phyloP scores from a whole-genome alignment of 805 yeast species.

The Ogataea siamensis region DNA sequence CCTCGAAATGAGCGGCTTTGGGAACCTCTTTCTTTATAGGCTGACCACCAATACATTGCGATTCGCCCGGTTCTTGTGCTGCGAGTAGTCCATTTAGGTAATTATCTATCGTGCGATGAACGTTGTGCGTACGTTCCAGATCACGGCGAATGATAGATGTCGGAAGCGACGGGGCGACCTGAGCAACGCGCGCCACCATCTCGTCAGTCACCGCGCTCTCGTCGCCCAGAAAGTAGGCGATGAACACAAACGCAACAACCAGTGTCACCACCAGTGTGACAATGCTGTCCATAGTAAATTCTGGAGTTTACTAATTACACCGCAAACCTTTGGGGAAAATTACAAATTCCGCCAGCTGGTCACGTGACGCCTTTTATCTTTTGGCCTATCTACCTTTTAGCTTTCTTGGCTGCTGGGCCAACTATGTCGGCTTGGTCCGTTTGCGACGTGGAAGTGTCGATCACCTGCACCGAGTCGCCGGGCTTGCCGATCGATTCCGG shows the following conservation, averaged over 20 bases:
- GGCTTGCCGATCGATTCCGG: slow-evolving; percentile 7
- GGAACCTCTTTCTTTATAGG: neutral
- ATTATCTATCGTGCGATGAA: slow-evolving; percentile 75
- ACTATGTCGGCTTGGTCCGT: neutral
- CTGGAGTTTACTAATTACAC: slow-evolving; percentile 3
- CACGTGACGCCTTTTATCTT: neutral
- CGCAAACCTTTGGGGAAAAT: neutral
- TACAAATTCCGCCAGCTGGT: neutral
- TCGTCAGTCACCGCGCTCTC: slow-evolving; percentile 46
- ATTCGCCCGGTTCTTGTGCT: neutral
- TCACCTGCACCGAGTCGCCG: slow-evolving; percentile 9
- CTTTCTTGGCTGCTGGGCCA: slow-evolving; percentile 4
- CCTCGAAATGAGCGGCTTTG: slow-evolving; percentile 32
- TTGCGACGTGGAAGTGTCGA: slow-evolving; percentile 8
- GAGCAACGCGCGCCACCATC: slow-evolving; percentile 85
- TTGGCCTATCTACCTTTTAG: slow-evolving; percentile 2
- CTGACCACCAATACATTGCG: neutral
- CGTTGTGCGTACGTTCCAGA: slow-evolving; percentile 73
- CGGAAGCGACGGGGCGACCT: slow-evolving; percentile 73
- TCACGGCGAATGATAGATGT: slow-evolving; percentile 71
- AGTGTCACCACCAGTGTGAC: slow-evolving; percentile 50
- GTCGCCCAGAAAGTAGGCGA: slow-evolving; percentile 49
- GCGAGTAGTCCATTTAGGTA: slow-evolving; percentile 43
- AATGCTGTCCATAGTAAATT: slow-evolving; percentile 33
- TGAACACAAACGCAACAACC: slow-evolving; percentile 52